Evolutionary conservation across 192 early-diverging fungal genomes (phyloP).

Genomic region (Umbelopsis sp.): DNA sequence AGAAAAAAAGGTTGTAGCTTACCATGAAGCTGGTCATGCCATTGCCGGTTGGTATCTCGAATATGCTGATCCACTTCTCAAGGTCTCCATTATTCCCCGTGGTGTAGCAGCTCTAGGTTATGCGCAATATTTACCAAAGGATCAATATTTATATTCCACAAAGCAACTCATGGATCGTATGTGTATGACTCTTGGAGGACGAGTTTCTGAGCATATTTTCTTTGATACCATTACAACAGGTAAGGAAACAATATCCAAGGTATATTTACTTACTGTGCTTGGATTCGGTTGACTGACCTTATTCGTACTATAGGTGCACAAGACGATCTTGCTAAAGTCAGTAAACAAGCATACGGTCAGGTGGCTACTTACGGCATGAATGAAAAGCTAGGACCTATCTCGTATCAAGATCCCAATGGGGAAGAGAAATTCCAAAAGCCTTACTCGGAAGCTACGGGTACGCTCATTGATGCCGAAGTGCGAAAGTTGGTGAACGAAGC

Average conservation of each 20-base stretch:
- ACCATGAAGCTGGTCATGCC: constrained; percentile 99
- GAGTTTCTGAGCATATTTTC: constrained; percentile 89
- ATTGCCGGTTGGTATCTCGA: constrained; percentile 98
- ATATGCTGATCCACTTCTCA: constrained; percentile 93
- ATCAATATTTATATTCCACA: constrained; percentile 94
- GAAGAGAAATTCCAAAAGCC: constrained; percentile 91
- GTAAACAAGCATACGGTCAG: constrained; percentile 95
- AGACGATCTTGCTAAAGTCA: constrained; percentile 98
- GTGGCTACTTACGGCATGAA: constrained; percentile 97
- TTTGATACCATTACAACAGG: constrained; percentile 92
- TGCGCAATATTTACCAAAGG: constrained; percentile 98
- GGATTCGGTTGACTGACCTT: neutral
- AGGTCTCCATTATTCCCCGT: constrained; percentile 98
- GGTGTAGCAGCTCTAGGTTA: constrained; percentile 95
- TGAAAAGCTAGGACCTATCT: constrained; percentile 81
- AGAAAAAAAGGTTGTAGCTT: constrained; percentile 99
- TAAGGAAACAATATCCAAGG: constrained; percentile 20
- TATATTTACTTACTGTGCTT: too few species aligned
- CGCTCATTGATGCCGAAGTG: constrained; percentile 94
- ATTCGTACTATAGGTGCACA: constrained; percentile 86
- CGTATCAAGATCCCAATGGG: constrained; percentile 71
- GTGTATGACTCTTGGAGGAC: constrained; percentile 88
- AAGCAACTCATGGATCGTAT: constrained; percentile 89
- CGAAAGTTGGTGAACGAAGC: constrained; percentile 80
- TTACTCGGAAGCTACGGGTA: constrained; percentile 92